These are phyloP conservation scores for Scheffersomyces titani DNA, from an alignment of 1,139 yeast genomes.

Conservation along the genomic window DNA sequence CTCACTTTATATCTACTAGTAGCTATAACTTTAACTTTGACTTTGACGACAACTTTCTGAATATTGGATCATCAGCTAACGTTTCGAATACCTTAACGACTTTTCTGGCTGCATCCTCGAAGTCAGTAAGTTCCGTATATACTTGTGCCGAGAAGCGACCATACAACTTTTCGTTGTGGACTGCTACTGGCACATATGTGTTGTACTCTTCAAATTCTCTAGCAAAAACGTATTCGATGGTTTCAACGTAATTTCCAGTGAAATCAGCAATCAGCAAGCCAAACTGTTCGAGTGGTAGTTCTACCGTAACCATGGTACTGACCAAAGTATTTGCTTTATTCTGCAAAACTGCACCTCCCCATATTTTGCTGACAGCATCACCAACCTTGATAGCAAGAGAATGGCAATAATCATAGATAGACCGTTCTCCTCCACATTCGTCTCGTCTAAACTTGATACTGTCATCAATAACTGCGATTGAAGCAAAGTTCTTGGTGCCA, in stretches of 20 bases:
- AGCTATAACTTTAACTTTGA: background rate
- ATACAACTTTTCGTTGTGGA: constrained; percentile 43
- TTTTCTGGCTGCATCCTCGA: constrained; percentile 40
- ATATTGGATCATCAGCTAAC: background rate
- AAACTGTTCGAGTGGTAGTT: constrained; percentile 31
- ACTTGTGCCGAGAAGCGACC: constrained; percentile 62
- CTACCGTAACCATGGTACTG: constrained; percentile 51
- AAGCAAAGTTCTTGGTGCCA: constrained; percentile 39
- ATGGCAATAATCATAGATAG: constrained; percentile 49
- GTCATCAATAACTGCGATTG: constrained; percentile 23
- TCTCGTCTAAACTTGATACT: constrained; percentile 56
- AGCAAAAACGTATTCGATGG: constrained; percentile 6
- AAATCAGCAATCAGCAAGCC: constrained; percentile 13
- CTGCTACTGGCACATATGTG: constrained; percentile 48
- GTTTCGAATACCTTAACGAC: constrained; percentile 15
- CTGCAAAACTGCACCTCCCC: constrained; percentile 36
- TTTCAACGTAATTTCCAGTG: constrained; percentile 8
- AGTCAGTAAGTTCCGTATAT: constrained; percentile 59
- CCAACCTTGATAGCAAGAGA: constrained; percentile 47
- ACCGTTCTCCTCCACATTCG: constrained; percentile 63
- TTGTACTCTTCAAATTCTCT: constrained; percentile 25
- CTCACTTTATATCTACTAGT: background rate
- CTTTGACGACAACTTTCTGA: background rate
- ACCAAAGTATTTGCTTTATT: constrained; percentile 28
- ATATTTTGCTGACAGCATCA: constrained; percentile 33